Evolutionary conservation across 805 yeast species (phyloP), one percentile per base, ranked within the genome.

Genomic region (Candida ascalaphidarum): DNA sequence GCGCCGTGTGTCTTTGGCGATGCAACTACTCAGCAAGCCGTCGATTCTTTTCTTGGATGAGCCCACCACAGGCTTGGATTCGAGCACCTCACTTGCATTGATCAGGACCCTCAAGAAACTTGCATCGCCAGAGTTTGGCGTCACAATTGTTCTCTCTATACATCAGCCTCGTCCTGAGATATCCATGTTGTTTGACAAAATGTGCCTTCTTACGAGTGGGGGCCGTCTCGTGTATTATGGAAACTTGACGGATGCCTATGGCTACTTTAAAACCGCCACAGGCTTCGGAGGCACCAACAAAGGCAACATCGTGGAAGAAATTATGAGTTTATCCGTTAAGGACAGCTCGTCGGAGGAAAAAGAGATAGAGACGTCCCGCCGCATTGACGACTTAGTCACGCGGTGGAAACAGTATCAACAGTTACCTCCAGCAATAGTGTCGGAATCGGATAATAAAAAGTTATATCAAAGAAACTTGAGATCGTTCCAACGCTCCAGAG

Each of bases 131-230:
- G 51, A 47, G 27, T 57, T 79, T 20, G 88, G 89, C 1, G 71
- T 84, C 32, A 80, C 92, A 0, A 66, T 85, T 14, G 65, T 84
- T 3, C 58, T 82, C 50, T 77, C 86, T 28, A 79, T 84, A 22
- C 95, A 84, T 47, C 95, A 84, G 49, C 95, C 95, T 0, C 54
- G 95, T 22, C 71, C 80, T 0, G 94, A 84, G 48, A 81, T 84
- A 26, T 63, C 81, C 22, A 65, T 66, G 31, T 49, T 79, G 14
- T 74, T 84, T 33, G 94, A 85, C 46, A 64, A 71, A 27, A 56
- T 84, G 3, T 69, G 84, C 34, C 60, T 84, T 3, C 52, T 85
- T 23, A 74, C 88, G 0, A 40, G 58, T 17, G 74, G 78, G 21
- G 85, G 88, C 1, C 46, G 59, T 22, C 31, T 67, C 22, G 58